Evolutionary conservation across 169 alveolate genomes (phyloP).

Genomic region (Plasmodium gallinaceum): DNA sequence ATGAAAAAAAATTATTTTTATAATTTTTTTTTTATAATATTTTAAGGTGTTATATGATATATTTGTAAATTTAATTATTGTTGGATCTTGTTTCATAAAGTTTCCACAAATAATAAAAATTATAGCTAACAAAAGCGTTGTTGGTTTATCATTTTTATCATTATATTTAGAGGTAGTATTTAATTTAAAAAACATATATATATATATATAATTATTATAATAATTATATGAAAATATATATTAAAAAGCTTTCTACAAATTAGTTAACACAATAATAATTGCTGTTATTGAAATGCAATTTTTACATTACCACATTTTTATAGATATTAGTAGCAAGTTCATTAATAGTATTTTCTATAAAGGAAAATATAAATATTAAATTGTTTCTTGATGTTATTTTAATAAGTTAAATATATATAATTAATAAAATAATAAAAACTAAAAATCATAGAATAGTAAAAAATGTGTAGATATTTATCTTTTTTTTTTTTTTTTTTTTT

Average conservation of each 20-base stretch:
- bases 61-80: conserved; percentile 19
- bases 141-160: conserved; percentile 32
- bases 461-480: not conserved
- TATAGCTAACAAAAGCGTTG: conserved; percentile 21
- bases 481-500: not conserved
- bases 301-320: not conserved
- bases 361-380: conserved; percentile 8
- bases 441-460: not conserved
- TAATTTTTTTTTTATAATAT: not conserved
- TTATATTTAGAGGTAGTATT: conserved; percentile 36
- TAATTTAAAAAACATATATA: not conserved
- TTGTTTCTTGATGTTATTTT: conserved; percentile 20
- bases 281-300: not conserved
- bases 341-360: conserved; percentile 39
- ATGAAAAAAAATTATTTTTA: no score
- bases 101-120: conserved; percentile 50
- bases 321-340: conserved; percentile 44
- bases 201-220: not conserved
- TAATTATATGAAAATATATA: not conserved
- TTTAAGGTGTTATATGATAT: conserved; percentile 41
- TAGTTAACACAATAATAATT: not conserved
- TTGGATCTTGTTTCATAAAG: conserved; percentile 42
- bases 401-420: conserved; percentile 14
- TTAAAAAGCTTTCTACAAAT: not conserved
- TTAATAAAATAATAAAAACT: not conserved